Percentiles rank a stretch among this genome's conserved stretches.
These are phyloP conservation scores for Bacterosira constricta DNA, from an alignment of 108 stramenopile species.

Conservation along the genomic window DNA sequence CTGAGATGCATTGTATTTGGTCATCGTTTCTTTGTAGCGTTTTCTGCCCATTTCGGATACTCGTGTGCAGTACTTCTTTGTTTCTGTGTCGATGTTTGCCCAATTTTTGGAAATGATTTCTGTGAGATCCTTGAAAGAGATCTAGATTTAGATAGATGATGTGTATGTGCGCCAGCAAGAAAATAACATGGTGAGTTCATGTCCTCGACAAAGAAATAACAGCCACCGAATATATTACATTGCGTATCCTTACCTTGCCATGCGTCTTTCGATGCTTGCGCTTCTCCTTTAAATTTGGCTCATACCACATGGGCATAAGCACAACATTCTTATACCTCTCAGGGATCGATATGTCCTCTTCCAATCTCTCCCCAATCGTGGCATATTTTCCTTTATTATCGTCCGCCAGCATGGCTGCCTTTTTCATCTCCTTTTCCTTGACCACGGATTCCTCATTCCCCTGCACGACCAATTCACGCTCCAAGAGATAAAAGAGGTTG, in stretches of 20 bases:
- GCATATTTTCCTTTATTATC: too few relatives aligned
- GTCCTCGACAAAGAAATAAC: too few relatives aligned
- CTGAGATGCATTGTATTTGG: slow-evolving; percentile 26
- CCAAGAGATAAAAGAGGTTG: slow-evolving; percentile 48
- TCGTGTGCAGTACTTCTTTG: slow-evolving; percentile 32
- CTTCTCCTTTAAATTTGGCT: slow-evolving; percentile 43
- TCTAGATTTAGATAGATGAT: slow-evolving; percentile 1
- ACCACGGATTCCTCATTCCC: slow-evolving; percentile 1
- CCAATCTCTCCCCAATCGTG: slow-evolving; percentile 6
- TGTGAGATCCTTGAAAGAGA: slow-evolving; percentile 41
- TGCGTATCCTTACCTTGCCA: slow-evolving; percentile 25
- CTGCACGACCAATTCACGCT: slow-evolving; percentile 43
- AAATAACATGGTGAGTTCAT: too few relatives aligned
- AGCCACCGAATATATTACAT: too few relatives aligned
- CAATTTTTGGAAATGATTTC: slow-evolving; percentile 45
- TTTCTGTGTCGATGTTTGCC: slow-evolving; percentile 37
- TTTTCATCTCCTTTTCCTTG: background rate
- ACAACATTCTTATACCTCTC: slow-evolving; percentile 33
- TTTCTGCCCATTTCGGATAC: slow-evolving; percentile 41
- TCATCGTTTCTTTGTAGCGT: slow-evolving; percentile 32
- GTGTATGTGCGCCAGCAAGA: too few relatives aligned
- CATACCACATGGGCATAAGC: slow-evolving; percentile 39
- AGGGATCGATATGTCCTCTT: slow-evolving; percentile 34
- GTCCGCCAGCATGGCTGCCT: background rate
- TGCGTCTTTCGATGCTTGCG: slow-evolving; percentile 47